Conservation (phyloP, 1,284 basidiomycete genomes). For the Ceratobasidium sp. region DNA sequence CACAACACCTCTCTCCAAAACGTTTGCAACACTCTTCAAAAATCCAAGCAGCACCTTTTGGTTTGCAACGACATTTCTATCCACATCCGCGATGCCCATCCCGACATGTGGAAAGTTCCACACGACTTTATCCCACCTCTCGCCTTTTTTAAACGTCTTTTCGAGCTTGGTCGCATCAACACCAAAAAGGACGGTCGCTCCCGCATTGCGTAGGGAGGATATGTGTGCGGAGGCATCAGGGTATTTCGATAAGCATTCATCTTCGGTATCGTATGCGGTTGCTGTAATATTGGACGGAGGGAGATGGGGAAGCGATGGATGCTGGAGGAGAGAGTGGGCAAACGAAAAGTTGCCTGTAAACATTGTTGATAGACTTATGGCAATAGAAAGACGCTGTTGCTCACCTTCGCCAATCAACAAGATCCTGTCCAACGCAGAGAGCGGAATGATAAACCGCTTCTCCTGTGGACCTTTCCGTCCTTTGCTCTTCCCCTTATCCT, state of each 20-base stretch:
- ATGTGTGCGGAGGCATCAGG: constrained; percentile 72
- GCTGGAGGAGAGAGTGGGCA: constrained; percentile 71
- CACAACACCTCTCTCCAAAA: constrained; percentile 66
- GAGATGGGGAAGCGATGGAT: constrained; percentile 57
- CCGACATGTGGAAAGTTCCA: constrained; percentile 99
- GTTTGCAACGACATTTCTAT: constrained; percentile 91
- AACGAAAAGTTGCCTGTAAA: constrained; percentile 86
- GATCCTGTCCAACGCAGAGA: constrained; percentile 76
- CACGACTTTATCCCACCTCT: constrained; percentile 79
- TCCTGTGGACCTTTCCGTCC: background rate
- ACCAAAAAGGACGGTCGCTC: constrained; percentile 78
- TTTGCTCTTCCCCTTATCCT: constrained; percentile 19
- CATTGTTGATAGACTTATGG: background rate
- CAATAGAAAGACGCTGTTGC: background rate
- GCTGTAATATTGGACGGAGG: constrained; percentile 78
- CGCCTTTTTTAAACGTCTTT: constrained; percentile 60
- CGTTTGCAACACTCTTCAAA: constrained; percentile 72
- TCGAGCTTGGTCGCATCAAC: constrained; percentile 86
- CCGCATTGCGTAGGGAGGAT: constrained; percentile 60
- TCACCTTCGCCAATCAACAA: constrained; percentile 87
- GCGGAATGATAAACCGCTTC: constrained; percentile 60
- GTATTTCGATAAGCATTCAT: constrained; percentile 83
- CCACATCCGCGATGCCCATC: constrained; percentile 92
- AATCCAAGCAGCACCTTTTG: constrained; percentile 89
- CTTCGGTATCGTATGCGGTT: constrained; percentile 86